A percentile compares a stretch with the other conserved stretches of the same genome.
phyloP scores from a whole-genome alignment of 2,329 filamentous ascomycete species.

The Xylaria multiplex region DNA sequence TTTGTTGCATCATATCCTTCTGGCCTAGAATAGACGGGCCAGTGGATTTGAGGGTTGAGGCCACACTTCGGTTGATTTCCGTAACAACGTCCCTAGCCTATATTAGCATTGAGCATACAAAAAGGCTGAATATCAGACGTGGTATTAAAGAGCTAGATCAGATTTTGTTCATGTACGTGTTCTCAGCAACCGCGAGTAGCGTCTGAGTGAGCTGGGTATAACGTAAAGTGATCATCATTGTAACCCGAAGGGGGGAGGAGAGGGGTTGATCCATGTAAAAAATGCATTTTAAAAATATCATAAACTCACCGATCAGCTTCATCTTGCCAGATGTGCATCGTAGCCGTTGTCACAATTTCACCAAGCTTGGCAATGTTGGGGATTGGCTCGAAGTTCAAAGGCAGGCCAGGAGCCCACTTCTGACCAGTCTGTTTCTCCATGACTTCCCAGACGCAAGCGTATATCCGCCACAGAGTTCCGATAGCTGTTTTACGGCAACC shows the following conservation, averaged over 20 bases:
- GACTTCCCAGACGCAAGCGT: conserved; percentile 88
- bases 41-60: conserved; percentile 88
- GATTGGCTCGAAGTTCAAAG: conserved; percentile 81
- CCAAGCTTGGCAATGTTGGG: conserved; percentile 85
- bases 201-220: conserved; percentile 99
- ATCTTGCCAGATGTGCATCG: conserved; percentile 85
- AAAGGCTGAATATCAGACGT: neutral
- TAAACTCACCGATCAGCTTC: conserved; percentile 90
- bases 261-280: conserved; percentile 25
- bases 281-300: conserved; percentile 47
- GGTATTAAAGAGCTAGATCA: conserved; percentile 46
- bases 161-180: conserved; percentile 71
- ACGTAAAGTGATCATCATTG: conserved; percentile 90
- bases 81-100: conserved; percentile 81
- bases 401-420: conserved; percentile 91
- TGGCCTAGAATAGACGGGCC: conserved; percentile 85
- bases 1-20: conserved; percentile 77
- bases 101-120: conserved; percentile 35
- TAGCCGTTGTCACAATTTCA: conserved; percentile 84
- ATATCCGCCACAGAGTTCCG: conserved; percentile 91
- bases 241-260: conserved; percentile 40
- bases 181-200: conserved; percentile 89
- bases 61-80: conserved; percentile 93
- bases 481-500: conserved; percentile 93
- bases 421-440: conserved; percentile 80